Evolutionary conservation across 768 basidiomycete genomes (phyloP), one percentile per base, ranked within the genome.

Genomic region (Kwoniella mangroviensis): DNA sequence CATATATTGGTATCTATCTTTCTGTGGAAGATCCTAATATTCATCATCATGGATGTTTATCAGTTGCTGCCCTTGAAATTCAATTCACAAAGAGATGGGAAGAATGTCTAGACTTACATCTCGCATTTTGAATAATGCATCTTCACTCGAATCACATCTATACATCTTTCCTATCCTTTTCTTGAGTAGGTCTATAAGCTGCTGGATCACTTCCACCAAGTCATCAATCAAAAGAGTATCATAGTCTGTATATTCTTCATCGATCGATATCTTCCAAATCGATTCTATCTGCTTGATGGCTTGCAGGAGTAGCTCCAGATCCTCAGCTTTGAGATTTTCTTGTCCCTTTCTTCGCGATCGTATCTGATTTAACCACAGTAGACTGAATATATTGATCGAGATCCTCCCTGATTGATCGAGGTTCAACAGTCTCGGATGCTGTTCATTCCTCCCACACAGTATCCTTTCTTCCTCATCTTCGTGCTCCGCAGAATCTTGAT

Each of bases 401-500:
- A 71, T 34, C 40, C 58, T 58, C 10, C 59, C 70, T 17, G n/a
- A 42, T n/a, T 71, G 70, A 57, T 66, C 63, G 21, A 71, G 59
- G 58, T 67, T 71, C 22, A 71, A 55, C 17, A 71, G 17, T 19
- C 26, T 34, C 9, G n/a, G 11, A 49, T 58, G 19, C 28, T 43
- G 41, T 58, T 54, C 26, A 53, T 49, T 54, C n/a, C 49, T 58
- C 51, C 28, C 41, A 43, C 65, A 63, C 6, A 71, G 9, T 17
- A 70, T 28, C n/a, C 21, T 43, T 15, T 69, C 65, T 42, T 67
- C 51, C 2, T 68, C 63, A 7, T 64, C 41, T 10, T 54, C 56
- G 11, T 41, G 21, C 17, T 51, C 53, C 28, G 28, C 28, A 28
- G 28, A 28, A 28, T 28, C 28, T 28, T 28, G 28, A 28, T 28